Evolutionary conservation across 768 basidiomycete genomes (phyloP), one percentile per base, ranked within the genome.

Genomic region (Naganishia onofrii): DNA sequence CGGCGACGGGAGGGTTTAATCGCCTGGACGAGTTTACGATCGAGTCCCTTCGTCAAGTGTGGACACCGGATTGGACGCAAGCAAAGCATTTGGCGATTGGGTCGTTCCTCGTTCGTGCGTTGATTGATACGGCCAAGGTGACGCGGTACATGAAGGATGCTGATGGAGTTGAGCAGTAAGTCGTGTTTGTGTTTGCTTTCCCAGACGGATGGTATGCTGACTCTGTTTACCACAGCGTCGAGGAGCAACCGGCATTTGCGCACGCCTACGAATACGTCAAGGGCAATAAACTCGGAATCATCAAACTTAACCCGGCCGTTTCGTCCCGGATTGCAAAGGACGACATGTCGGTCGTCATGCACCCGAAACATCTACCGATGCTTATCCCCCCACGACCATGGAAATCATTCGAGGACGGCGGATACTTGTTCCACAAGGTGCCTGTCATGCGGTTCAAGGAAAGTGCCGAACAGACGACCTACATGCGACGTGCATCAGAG

Each of bases 301-400:
- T 98, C 78, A 88, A 88, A 77, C 82, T 95, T 70, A 95, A 97
- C 79, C 88, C 89, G 0, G 87, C 85, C 4, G 89, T 98, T 6
- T 83, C 88, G 3, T 87, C 90, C 17, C 86, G 89, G 2, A 83
- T 98, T 67, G 87, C 91, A 2, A 87, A 86, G 69, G 94, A 97
- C 71, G 84, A 81, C 48, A 76, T 93, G 23, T 82, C 84, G 15
- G 85, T 88, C 66, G 86, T 89, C 0, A 83, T 97, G 21, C 93
- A 95, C 81, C 93, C 95, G 19, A 90, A 93, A 1, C 91, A 95
- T 80, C 84, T 99, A 28, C 95, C 95, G 10, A 99, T 98, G 96
- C 85, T 99, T 8, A 86, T 94, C 29, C 88, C 88, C 71, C 95
- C 95, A 1, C 88, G 88, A 72, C 91, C 92, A 0, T 98, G 94